Percentiles rank a stretch among this genome's conserved stretches.
phyloP scores from a whole-genome alignment of 805 yeast species.

The Wickerhamomyces ciferrii region DNA sequence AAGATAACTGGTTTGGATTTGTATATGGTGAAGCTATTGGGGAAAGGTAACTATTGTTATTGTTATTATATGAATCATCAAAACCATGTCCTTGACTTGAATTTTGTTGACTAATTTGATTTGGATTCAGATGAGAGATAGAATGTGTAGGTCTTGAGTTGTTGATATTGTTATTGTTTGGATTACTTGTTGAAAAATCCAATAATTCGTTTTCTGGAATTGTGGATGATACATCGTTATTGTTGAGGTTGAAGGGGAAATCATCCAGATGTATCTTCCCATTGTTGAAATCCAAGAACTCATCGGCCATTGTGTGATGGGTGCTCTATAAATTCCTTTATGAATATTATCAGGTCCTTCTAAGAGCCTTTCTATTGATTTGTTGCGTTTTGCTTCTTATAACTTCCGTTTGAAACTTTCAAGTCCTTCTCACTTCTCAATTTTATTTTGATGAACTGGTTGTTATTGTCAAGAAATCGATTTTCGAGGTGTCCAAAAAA shows the following conservation, averaged over 20 bases:
- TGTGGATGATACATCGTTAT: conserved; percentile 10
- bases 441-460: not conserved
- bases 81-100: not conserved
- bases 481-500: not conserved
- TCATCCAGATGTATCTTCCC: conserved; percentile 18
- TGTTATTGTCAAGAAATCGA: not conserved
- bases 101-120: conserved; percentile 13
- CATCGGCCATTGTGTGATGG: conserved; percentile 16
- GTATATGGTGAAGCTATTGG: conserved; percentile 1
- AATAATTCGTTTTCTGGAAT: conserved; percentile 24
- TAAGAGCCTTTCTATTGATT: too few relatives aligned
- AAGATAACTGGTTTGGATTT: conserved; percentile 1
- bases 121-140: conserved; percentile 5
- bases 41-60: not conserved
- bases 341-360: too few relatives aligned
- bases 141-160: not conserved
- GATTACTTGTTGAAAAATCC: conserved; percentile 8
- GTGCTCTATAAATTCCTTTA: not conserved
- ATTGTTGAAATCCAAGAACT: conserved; percentile 16
- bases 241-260: conserved; percentile 16
- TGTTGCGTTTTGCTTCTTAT: not conserved
- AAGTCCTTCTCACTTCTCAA: not conserved
- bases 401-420: not conserved
- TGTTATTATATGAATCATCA: not conserved
- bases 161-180: conserved; percentile 1